Evolutionary conservation across 202 grass and related monocot species (phyloP), one percentile per base, ranked within the genome.

Genomic region (Zizania palustris): DNA sequence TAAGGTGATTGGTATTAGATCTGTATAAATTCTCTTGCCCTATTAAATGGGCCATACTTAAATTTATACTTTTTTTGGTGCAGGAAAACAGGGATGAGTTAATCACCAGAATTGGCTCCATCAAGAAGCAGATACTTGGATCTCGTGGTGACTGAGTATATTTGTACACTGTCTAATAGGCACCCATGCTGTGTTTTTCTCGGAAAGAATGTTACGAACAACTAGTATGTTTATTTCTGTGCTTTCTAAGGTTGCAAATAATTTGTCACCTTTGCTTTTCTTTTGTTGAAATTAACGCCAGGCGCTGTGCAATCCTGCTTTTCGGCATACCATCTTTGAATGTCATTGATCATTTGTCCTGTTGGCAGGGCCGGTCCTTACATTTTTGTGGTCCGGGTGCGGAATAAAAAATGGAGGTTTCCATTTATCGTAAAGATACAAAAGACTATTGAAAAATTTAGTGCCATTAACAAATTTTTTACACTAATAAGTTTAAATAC

Each of bases 81-180:
- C 83, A 86, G 91, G 76, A 88, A 45, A 93, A 90, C 71, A 82
- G 84, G 15, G 91, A 90, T 39, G 91, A 93, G 45, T 63, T 90
- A 49, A 76, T 93, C 19, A 67, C 74, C 42, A 80, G 85, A 79
- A 69, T 88, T 60, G 40, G 68, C 45, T 89, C 76, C 64, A 74
- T 90, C 41, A 93, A 85, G 75, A 74, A 83, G 78, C 85, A 88
- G 72, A 75, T 90, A 43, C 59, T 90, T 68, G 91, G 84, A 4
- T 73, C 84, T 60, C 60, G 48, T 65, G 81, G 89, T 2, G 55
- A 80, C 28, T 28, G 28, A 28, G 28, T 28, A 28, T 28, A 28
- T 28, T 28, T 28, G 28, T 28, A 28, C 28, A 28, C 28, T 28
- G 37, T 73, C 15, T 34, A 74, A 15, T 63, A n/a, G 8, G 43